A percentile compares a stretch with the other conserved stretches of the same genome.
These are phyloP conservation scores for Poterioochromonas sp. DNA, from an alignment of 352 stramenopile species.

Conservation along the genomic window DNA sequence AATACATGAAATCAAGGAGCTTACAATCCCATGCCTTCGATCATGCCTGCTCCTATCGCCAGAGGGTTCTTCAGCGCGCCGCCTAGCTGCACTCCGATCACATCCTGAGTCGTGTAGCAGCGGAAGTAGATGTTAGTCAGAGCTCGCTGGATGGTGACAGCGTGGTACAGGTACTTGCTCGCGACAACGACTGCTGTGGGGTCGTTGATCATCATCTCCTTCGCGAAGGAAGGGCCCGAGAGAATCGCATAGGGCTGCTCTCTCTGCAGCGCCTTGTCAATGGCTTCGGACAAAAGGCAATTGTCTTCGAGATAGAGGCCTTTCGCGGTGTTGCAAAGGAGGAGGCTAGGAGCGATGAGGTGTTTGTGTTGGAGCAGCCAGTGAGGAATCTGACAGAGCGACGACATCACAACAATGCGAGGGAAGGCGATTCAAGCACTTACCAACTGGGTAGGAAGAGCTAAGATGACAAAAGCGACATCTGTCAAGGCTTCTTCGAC, in stretches of 20 bases:
- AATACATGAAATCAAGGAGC: conserved; percentile 48
- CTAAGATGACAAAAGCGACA: conserved; percentile 67
- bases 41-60: conserved; percentile 84
- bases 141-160: conserved; percentile 63
- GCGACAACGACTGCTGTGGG: conserved; percentile 83
- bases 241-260: conserved; percentile 79
- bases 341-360: conserved; percentile 63
- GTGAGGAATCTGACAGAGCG: conserved; percentile 51
- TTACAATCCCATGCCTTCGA: conserved; percentile 64
- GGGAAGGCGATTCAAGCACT: too few species aligned
- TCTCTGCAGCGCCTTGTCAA: conserved; percentile 64
- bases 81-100: conserved; percentile 81
- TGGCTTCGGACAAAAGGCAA: conserved; percentile 67
- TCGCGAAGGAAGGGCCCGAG: conserved; percentile 80
- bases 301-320: conserved; percentile 77
- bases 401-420: too few species aligned
- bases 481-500: conserved; percentile 57
- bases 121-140: conserved; percentile 75
- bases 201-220: conserved; percentile 82
- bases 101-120: conserved; percentile 89
- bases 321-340: conserved; percentile 80
- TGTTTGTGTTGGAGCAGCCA: conserved; percentile 66
- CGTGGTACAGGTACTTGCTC: conserved; percentile 70
- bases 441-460: conserved; percentile 66
- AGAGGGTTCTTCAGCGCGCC: conserved; percentile 88